A percentile compares a stretch with the other conserved stretches of the same genome.
These are phyloP conservation scores for Heteromeles arbutifolia DNA, from an alignment of 306 rosid genomes.

Conservation along the genomic window DNA sequence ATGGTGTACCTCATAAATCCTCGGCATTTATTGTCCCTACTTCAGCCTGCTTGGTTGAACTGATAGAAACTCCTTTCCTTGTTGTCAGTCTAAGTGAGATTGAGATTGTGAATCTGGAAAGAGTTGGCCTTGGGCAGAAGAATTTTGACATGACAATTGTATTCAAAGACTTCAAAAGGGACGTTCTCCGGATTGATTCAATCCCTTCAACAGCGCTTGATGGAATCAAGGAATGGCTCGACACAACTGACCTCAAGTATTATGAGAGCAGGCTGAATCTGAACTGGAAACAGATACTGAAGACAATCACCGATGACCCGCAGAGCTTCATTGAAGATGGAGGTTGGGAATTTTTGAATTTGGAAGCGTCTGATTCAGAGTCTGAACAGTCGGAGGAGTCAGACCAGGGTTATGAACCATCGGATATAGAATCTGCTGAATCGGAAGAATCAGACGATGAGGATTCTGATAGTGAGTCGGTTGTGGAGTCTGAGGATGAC, in stretches of 20 bases:
- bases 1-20: slow-evolving; percentile 86
- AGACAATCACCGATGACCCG: slow-evolving; percentile 92
- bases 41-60: slow-evolving; percentile 84
- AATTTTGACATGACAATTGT: slow-evolving; percentile 90
- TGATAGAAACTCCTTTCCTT: slow-evolving; percentile 85
- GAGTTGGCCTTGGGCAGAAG: slow-evolving; percentile 99
- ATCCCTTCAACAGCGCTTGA: slow-evolving; percentile 85
- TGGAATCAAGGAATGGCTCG: slow-evolving; percentile 95
- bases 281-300: slow-evolving; percentile 89
- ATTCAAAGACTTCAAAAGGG: slow-evolving; percentile 86
- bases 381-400: slow-evolving; percentile 75
- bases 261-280: slow-evolving; percentile 95
- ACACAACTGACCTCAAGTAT: slow-evolving; percentile 85
- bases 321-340: slow-evolving; percentile 89
- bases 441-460: slow-evolving; percentile 78
- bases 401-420: slow-evolving; percentile 86
- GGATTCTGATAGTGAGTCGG: slow-evolving; percentile 67
- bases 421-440: slow-evolving; percentile 80
- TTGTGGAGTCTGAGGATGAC: slow-evolving; percentile 80
- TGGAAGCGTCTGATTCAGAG: slow-evolving; percentile 91
- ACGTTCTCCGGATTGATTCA: slow-evolving; percentile 88
- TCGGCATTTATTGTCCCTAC: slow-evolving; percentile 87
- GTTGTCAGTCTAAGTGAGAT: slow-evolving; percentile 83
- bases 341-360: slow-evolving; percentile 94
- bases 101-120: slow-evolving; percentile 91